Conservation (phyloP, 176 grass and related monocot genomes). For the Oryza punctata region DNA sequence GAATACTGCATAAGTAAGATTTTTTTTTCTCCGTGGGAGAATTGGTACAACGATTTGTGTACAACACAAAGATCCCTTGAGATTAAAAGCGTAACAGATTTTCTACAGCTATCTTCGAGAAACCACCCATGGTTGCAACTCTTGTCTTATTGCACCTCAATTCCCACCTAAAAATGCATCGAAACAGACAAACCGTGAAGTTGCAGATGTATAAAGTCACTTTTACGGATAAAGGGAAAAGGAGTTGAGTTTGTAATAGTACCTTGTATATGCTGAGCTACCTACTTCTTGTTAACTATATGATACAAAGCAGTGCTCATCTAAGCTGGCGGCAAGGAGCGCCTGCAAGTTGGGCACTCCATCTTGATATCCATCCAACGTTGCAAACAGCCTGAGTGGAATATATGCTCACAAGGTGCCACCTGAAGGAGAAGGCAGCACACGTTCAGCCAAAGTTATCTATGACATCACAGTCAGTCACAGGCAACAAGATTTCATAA, state of each 20-base stretch:
- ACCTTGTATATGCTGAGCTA: conserved; percentile 60
- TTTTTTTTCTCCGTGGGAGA: conserved; percentile 18
- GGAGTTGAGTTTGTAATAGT: background rate
- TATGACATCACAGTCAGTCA: background rate
- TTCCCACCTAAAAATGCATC: conserved; percentile 32
- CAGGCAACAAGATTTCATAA: background rate
- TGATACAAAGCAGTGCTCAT: conserved; percentile 50
- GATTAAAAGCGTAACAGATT: conserved; percentile 30
- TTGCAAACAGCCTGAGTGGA: conserved; percentile 97
- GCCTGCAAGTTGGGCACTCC: conserved; percentile 97
- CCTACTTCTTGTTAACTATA: conserved; percentile 54
- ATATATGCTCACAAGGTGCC: conserved; percentile 96
- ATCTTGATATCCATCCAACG: conserved; percentile 99
- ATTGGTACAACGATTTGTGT: conserved; percentile 39
- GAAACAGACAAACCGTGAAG: background rate
- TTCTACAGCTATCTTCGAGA: conserved; percentile 33
- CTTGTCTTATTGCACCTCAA: conserved; percentile 46
- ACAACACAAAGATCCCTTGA: conserved; percentile 44
- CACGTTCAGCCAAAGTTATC: background rate
- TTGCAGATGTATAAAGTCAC: background rate
- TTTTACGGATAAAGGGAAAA: background rate
- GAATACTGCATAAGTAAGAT: background rate
- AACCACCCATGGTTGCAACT: conserved; percentile 18
- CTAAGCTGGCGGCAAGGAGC: conserved; percentile 83
- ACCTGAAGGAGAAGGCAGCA: conserved; percentile 50